phyloP scores from a whole-genome alignment of 2,329 filamentous ascomycete species.

The Claviceps sp. region DNA sequence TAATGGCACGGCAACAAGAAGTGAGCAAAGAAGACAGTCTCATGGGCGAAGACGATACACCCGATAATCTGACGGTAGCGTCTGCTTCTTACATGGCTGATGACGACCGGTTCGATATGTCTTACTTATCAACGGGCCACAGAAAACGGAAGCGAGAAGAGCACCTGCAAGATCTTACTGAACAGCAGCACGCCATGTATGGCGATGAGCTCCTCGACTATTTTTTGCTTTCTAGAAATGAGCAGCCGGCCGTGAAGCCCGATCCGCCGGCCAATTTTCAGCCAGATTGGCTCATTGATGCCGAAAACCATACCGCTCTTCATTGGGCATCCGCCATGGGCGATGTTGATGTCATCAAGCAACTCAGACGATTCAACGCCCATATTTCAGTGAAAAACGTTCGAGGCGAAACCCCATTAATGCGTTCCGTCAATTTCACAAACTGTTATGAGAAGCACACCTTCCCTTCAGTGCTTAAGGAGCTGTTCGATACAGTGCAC shows the following conservation, averaged over 20 bases:
- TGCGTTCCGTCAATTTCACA: constrained; percentile 89
- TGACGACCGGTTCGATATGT: constrained; percentile 61
- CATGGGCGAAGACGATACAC: constrained; percentile 64
- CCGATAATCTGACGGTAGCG: constrained; percentile 69
- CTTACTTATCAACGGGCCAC: constrained; percentile 46
- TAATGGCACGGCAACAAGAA: constrained; percentile 34
- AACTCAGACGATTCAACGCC: constrained; percentile 71
- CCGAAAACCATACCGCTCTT: constrained; percentile 80
- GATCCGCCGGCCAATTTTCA: constrained; percentile 77
- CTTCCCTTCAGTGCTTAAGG: constrained; percentile 71
- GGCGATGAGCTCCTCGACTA: constrained; percentile 91
- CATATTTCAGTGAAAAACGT: constrained; percentile 57
- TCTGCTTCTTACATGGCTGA: constrained; percentile 79
- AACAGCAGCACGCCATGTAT: constrained; percentile 81
- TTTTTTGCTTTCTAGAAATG: constrained; percentile 76
- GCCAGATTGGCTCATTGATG: constrained; percentile 84
- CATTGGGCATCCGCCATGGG: constrained; percentile 99
- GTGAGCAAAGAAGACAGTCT: constrained; percentile 49
- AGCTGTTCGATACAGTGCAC: constrained; percentile 71
- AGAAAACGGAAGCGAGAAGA: constrained; percentile 69
- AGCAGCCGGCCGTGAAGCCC: constrained; percentile 57
- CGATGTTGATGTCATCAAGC: constrained; percentile 79
- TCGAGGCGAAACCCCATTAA: constrained; percentile 77
- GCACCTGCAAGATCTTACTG: constrained; percentile 46
- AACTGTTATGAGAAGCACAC: constrained; percentile 93